These are phyloP conservation scores for Coemansia sp. DNA, from an alignment of 192 early-diverging fungal species.

Conservation along the genomic window DNA sequence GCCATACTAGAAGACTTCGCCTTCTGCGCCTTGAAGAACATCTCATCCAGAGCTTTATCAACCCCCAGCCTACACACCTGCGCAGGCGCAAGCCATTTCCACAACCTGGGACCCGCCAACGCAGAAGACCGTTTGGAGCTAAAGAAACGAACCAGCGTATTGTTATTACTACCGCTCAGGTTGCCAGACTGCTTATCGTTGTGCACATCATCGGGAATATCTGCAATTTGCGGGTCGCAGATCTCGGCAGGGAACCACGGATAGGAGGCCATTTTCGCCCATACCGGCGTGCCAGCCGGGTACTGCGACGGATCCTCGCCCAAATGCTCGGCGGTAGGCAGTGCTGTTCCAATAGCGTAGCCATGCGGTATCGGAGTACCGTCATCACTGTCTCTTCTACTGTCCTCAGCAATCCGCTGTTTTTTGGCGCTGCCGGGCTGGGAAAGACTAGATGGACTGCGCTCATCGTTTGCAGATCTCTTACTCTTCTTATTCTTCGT, in stretches of 20 bases:
- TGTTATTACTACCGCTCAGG: neutral
- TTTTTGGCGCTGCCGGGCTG: too few relatives aligned
- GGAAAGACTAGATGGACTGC: too few relatives aligned
- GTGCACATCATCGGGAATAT: slow-evolving; percentile 25
- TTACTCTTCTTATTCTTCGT: neutral
- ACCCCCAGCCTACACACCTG: slow-evolving; percentile 37
- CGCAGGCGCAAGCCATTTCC: slow-evolving; percentile 29
- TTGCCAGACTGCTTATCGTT: slow-evolving; percentile 1
- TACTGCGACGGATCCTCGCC: slow-evolving; percentile 14
- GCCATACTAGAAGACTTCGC: slow-evolving; percentile 17
- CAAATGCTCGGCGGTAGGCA: slow-evolving; percentile 15
- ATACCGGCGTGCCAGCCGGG: slow-evolving; percentile 33
- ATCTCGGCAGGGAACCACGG: slow-evolving; percentile 55
- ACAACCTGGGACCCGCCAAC: neutral
- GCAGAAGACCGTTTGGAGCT: slow-evolving; percentile 11
- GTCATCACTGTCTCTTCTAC: neutral
- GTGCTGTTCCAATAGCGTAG: neutral
- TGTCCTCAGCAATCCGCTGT: too few relatives aligned
- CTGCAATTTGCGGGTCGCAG: slow-evolving; percentile 10
- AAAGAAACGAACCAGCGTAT: slow-evolving; percentile 41
- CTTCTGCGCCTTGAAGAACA: slow-evolving; percentile 24
- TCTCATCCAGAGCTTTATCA: slow-evolving; percentile 13
- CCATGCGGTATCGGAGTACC: neutral
- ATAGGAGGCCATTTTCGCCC: slow-evolving; percentile 47
- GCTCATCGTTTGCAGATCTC: neutral